These are phyloP conservation scores for Trichophyton rubrum DNA, from an alignment of 2,329 filamentous ascomycete species.

Conservation along the genomic window DNA sequence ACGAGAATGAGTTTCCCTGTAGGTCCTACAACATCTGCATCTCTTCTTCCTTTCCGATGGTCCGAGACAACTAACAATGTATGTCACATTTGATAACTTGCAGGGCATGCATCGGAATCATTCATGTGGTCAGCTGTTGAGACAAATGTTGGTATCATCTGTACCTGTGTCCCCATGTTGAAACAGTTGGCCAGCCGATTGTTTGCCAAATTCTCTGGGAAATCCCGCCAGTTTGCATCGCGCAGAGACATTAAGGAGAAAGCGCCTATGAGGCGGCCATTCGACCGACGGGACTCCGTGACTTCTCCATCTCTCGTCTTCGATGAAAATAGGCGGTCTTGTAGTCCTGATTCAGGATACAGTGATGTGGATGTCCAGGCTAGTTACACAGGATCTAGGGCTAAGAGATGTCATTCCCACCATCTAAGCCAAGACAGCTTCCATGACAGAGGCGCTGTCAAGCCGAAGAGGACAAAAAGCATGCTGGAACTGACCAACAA, in stretches of 20 bases:
- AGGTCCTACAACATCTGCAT: conserved; percentile 23
- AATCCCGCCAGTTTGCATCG: conserved; percentile 24
- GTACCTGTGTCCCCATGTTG: conserved; percentile 80
- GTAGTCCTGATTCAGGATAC: not conserved
- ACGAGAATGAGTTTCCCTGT: conserved; percentile 42
- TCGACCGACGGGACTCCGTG: not conserved
- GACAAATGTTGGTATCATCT: conserved; percentile 80
- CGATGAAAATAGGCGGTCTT: not conserved
- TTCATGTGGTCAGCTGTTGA: conserved; percentile 93
- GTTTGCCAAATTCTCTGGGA: conserved; percentile 44
- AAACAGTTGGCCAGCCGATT: conserved; percentile 67
- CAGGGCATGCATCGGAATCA: conserved; percentile 67
- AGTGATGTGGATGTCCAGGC: not conserved
- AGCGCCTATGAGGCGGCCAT: conserved; percentile 7
- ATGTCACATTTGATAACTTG: conserved; percentile 12
- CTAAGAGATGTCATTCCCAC: not conserved
- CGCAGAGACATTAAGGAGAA: conserved; percentile 8
- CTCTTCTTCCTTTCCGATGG: not conserved
- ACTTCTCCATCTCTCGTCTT: not conserved
- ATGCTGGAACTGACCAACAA: conserved; percentile 46
- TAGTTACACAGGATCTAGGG: not conserved
- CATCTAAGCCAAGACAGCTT: conserved; percentile 28
- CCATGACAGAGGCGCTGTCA: conserved; percentile 20
- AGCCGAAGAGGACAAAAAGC: conserved; percentile 44
- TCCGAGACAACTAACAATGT: not conserved